phyloP scores from a whole-genome alignment of 805 yeast genomes.

The Myxozyma neglecta region DNA sequence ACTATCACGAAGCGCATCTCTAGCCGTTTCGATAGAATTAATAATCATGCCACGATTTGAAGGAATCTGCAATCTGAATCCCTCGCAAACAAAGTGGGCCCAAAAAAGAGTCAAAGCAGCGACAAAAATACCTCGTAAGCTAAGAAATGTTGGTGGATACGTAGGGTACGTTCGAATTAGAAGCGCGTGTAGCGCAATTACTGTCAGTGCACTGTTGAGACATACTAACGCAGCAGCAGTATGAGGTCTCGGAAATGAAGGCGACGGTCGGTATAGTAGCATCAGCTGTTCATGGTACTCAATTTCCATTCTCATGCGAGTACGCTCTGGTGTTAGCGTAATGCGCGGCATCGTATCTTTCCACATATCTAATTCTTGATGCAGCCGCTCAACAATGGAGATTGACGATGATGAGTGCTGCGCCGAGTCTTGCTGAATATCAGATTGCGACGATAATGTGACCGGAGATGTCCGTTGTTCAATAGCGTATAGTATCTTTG shows the following conservation, averaged over 20 bases:
- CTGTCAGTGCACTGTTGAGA: constrained; percentile 13
- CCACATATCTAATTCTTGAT: constrained; percentile 15
- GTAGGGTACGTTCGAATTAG: background rate
- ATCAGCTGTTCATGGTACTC: constrained; percentile 27
- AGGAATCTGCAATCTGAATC: background rate
- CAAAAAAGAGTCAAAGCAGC: constrained; percentile 27
- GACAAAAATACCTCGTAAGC: constrained; percentile 13
- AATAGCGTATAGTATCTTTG: constrained; percentile 8
- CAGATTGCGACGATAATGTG: background rate
- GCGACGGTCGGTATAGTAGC: constrained; percentile 27
- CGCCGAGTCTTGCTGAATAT: background rate
- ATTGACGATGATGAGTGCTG: background rate
- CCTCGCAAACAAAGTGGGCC: constrained; percentile 14
- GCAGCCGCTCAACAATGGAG: constrained; percentile 13
- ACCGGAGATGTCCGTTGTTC: background rate
- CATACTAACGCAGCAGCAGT: constrained; percentile 17
- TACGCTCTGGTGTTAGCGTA: constrained; percentile 20
- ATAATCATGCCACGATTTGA: constrained; percentile 5
- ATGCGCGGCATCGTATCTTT: constrained; percentile 10
- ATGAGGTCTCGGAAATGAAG: constrained; percentile 14
- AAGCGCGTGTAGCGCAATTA: constrained; percentile 17
- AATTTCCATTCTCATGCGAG: constrained; percentile 21
- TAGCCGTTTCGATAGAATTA: constrained; percentile 6
- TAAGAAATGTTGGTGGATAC: constrained; percentile 12
- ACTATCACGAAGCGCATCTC: constrained; percentile 1